phyloP scores from a whole-genome alignment of 805 yeast genomes.

The Barnettozyma populi region DNA sequence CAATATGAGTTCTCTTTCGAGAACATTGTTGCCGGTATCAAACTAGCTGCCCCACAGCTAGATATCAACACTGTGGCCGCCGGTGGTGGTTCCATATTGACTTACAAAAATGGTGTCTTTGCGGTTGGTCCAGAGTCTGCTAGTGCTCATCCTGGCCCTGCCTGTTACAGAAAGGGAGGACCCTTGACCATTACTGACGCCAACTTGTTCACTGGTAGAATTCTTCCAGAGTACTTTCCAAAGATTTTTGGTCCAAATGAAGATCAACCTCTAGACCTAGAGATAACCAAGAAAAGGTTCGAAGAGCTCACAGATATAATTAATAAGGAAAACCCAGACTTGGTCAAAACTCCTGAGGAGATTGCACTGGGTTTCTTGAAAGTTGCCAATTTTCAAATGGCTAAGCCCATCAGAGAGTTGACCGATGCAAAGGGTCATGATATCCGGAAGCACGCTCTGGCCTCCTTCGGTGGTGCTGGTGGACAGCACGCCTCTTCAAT shows the following conservation, averaged over 20 bases:
- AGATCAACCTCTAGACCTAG: constrained; percentile 33
- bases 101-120: constrained; percentile 32
- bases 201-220: constrained; percentile 37
- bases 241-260: constrained; percentile 42
- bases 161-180: constrained; percentile 43
- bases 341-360: constrained; percentile 34
- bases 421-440: constrained; percentile 43
- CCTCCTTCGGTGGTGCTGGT: constrained; percentile 47
- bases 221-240: constrained; percentile 37
- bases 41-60: constrained; percentile 36
- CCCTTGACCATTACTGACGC: constrained; percentile 45
- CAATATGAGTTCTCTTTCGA: constrained; percentile 28
- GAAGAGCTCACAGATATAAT: constrained; percentile 33
- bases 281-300: constrained; percentile 31
- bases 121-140: constrained; percentile 45
- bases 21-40: constrained; percentile 34
- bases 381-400: constrained; percentile 43
- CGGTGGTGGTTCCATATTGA: constrained; percentile 32
- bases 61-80: constrained; percentile 35
- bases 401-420: constrained; percentile 40
- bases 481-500: constrained; percentile 42
- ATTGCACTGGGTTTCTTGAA: constrained; percentile 41
- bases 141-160: constrained; percentile 44
- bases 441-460: constrained; percentile 37
- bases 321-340: constrained; percentile 29